Conservation (phyloP, 2,329 filamentous ascomycete genomes). For the Monosporascus sp. region DNA sequence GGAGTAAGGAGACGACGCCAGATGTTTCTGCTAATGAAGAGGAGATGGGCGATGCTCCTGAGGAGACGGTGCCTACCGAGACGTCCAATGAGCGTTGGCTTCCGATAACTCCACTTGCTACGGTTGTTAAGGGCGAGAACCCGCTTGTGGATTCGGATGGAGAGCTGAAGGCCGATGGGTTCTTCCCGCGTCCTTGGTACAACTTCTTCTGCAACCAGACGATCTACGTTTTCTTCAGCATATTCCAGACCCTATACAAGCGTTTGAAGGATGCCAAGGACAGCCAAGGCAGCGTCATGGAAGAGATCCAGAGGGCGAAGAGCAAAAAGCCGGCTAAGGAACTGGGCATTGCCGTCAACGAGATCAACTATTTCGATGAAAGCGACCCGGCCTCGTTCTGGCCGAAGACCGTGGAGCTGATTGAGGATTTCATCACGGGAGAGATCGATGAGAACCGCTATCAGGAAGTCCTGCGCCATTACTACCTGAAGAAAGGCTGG, state of each 20-base stretch:
- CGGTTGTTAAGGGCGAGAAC: slow-evolving; percentile 49
- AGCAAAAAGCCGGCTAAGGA: slow-evolving; percentile 75
- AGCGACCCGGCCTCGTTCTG: slow-evolving; percentile 67
- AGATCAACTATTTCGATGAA: slow-evolving; percentile 70
- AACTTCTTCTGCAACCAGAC: slow-evolving; percentile 89
- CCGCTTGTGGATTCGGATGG: slow-evolving; percentile 52
- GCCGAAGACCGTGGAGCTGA: slow-evolving; percentile 74
- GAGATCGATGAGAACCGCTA: slow-evolving; percentile 78
- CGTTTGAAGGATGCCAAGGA: slow-evolving; percentile 80
- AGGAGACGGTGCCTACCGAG: slow-evolving; percentile 56
- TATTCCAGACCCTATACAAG: slow-evolving; percentile 87
- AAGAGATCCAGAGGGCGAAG: slow-evolving; percentile 68
- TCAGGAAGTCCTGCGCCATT: slow-evolving; percentile 86
- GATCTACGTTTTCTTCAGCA: slow-evolving; percentile 90
- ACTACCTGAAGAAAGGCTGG: slow-evolving; percentile 88
- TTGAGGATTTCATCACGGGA: slow-evolving; percentile 78
- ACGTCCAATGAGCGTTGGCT: slow-evolving; percentile 60
- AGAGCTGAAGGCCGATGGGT: slow-evolving; percentile 69
- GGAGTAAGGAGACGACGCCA: slow-evolving; percentile 84
- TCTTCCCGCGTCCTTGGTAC: slow-evolving; percentile 74
- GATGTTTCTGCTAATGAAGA: slow-evolving; percentile 76
- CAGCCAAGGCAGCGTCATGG: slow-evolving; percentile 65
- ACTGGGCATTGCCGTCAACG: slow-evolving; percentile 76
- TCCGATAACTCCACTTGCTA: slow-evolving; percentile 52
- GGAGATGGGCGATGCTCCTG: slow-evolving; percentile 58